Conservation (phyloP, 768 basidiomycete species). For the Suillus variegatus region DNA sequence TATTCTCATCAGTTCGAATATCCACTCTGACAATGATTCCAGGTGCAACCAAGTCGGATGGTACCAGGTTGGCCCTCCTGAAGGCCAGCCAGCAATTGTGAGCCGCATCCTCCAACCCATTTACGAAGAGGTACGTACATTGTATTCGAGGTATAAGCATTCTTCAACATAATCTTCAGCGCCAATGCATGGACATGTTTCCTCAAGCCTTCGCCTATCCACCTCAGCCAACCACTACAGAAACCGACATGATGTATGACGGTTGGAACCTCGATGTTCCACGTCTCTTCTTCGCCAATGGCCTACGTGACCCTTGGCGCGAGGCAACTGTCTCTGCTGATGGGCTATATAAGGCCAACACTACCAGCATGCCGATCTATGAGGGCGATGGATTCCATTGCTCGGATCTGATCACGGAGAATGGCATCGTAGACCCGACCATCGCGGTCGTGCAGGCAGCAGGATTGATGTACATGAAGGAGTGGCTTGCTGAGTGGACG, state of each 20-base stretch:
- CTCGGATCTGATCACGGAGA: conserved; percentile 53
- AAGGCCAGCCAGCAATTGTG: conserved; percentile 34
- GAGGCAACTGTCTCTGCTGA: conserved; percentile 67
- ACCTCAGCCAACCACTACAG: conserved; percentile 42
- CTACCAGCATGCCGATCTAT: conserved; percentile 55
- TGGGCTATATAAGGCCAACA: conserved; percentile 45
- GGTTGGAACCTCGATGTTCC: conserved; percentile 67
- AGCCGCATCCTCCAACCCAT: conserved; percentile 33
- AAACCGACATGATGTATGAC: conserved; percentile 51
- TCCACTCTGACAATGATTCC: conserved; percentile 2
- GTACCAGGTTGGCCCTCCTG: conserved; percentile 40
- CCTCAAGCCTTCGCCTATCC: conserved; percentile 53
- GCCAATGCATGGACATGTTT: conserved; percentile 72
- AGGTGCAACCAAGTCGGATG: conserved; percentile 75
- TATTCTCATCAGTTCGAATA: conserved; percentile 1
- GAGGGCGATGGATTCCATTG: conserved; percentile 66
- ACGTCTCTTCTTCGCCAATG: conserved; percentile 70
- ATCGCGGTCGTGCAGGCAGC: conserved; percentile 54
- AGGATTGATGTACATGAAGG: conserved; percentile 52
- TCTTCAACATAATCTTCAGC: conserved; percentile 33
- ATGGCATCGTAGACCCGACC: conserved; percentile 50
- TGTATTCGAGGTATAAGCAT: not conserved
- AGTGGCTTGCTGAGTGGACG: conserved; percentile 53
- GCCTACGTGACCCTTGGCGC: conserved; percentile 68
- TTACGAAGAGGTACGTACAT: conserved; percentile 26